phyloP scores from a whole-genome alignment of 495 filamentous ascomycete species.

The Penicillium angulare region DNA sequence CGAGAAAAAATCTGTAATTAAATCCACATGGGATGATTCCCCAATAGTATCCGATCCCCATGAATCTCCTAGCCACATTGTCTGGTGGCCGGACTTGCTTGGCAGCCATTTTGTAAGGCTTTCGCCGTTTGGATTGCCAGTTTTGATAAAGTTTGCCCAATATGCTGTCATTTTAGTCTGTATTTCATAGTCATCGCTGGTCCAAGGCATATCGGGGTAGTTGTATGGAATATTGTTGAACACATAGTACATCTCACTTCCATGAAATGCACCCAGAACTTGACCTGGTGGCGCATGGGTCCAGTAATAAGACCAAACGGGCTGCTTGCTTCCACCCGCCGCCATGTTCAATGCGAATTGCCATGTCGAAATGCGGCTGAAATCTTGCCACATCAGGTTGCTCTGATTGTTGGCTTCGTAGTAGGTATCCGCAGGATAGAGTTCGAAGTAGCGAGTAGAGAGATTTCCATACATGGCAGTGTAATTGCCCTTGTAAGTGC shows the following conservation, averaged over 20 bases:
- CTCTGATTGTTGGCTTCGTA: slow-evolving; percentile 4
- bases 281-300: slow-evolving; percentile 8
- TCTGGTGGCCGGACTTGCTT: not conserved
- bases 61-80: slow-evolving; percentile 8
- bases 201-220: not conserved
- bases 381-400: slow-evolving; percentile 8
- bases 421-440: slow-evolving; percentile 12
- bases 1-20: not conserved
- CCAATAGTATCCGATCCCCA: not conserved
- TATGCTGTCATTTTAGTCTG: slow-evolving; percentile 10
- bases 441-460: slow-evolving; percentile 2
- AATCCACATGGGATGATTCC: not conserved
- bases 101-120: slow-evolving; percentile 2
- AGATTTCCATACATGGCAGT: slow-evolving; percentile 4
- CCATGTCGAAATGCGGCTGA: slow-evolving; percentile 12
- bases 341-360: slow-evolving; percentile 6
- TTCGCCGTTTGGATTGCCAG: slow-evolving; percentile 17
- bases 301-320: slow-evolving; percentile 16
- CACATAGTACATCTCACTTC: slow-evolving; percentile 16
- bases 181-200: slow-evolving; percentile 7
- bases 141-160: slow-evolving; percentile 22
- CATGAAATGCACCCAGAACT: slow-evolving; percentile 46
- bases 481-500: slow-evolving; percentile 7
- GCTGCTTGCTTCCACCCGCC: slow-evolving; percentile 11
- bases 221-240: not conserved